Conservation (phyloP, 805 yeast genomes). For the Blastobotrys americana region DNA sequence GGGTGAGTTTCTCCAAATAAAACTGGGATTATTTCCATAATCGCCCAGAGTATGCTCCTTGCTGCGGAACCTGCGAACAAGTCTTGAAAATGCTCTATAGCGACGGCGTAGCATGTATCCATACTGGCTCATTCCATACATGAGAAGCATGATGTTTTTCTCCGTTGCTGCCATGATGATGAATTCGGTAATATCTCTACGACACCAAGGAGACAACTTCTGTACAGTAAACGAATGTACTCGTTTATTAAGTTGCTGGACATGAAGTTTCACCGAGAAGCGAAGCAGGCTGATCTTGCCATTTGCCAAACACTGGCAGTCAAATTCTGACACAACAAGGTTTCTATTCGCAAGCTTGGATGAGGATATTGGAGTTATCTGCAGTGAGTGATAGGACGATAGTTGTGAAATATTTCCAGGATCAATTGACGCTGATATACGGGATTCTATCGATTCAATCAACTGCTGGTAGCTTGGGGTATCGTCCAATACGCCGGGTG, state of each 20-base stretch:
- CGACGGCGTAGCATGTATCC: slow-evolving; percentile 11
- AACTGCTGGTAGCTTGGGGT: too few relatives aligned
- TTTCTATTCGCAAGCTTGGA: background rate
- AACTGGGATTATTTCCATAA: too few relatives aligned
- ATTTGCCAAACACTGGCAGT: background rate
- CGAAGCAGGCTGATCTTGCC: background rate
- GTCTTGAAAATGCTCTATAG: slow-evolving; percentile 10
- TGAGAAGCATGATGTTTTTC: slow-evolving; percentile 1
- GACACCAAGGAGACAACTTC: background rate
- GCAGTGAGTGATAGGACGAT: background rate
- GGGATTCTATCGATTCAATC: too few relatives aligned
- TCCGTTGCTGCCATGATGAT: background rate
- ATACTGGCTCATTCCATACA: slow-evolving; percentile 19
- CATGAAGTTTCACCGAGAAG: background rate
- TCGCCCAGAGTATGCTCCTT: too few relatives aligned
- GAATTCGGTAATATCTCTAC: background rate
- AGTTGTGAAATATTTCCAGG: background rate
- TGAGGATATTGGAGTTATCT: background rate
- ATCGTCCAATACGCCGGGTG: too few relatives aligned
- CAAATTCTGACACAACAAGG: background rate
- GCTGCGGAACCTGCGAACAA: too few relatives aligned
- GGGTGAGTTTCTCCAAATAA: background rate
- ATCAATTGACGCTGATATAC: background rate
- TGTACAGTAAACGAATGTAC: background rate
- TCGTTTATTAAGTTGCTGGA: background rate